Evolutionary conservation across 305 asterid genomes (phyloP), one percentile per base, ranked within the genome.

Genomic region (Ilex paraguariensis): DNA sequence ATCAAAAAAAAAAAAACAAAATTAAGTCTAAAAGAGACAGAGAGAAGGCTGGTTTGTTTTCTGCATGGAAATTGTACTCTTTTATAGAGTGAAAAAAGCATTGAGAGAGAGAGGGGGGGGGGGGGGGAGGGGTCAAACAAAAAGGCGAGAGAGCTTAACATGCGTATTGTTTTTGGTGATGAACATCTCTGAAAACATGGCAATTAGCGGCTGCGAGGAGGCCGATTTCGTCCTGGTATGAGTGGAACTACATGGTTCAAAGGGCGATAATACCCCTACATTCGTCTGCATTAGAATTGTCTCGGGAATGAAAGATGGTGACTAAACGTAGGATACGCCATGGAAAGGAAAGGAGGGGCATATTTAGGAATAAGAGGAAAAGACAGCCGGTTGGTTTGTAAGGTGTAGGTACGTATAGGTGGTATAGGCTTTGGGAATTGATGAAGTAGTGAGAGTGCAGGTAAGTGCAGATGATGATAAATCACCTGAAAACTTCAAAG

Each of bases 101-200:
- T 40, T 42, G 33, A 8, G 6, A 36, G 6, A 36, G 42, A 36
- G 42, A 36, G 42, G 3, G 42, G 3, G 42, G 1, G 46, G 44
- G 69, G 31, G 54, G 68, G 62, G 62, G 68, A 60, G 62, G 79
- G 60, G 75, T 73, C 77, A 73, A 73, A 66, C 54, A 68, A 49
- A 60, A 65, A 48, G 56, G 52, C 52, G 51, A 64, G 56, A 69
- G 67, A 36, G 64, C 58, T 67, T 73, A 73, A 88, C 93, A 84
- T 89, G 93, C 95, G 91, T 84, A 79, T 83, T 72, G 95, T 84
- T 82, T 83, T 84, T 80, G 86, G 93, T 80, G 95, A 82, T 31
- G 77, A 77, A 84, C 73, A 80, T 73, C 84, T 70, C 89, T 82
- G 89, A 88, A 88, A 86, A 81, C 92, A 84, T 86, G 93, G 95